phyloP scores from a whole-genome alignment of 2,329 filamentous ascomycete genomes.

The Monosporascus sp. region DNA sequence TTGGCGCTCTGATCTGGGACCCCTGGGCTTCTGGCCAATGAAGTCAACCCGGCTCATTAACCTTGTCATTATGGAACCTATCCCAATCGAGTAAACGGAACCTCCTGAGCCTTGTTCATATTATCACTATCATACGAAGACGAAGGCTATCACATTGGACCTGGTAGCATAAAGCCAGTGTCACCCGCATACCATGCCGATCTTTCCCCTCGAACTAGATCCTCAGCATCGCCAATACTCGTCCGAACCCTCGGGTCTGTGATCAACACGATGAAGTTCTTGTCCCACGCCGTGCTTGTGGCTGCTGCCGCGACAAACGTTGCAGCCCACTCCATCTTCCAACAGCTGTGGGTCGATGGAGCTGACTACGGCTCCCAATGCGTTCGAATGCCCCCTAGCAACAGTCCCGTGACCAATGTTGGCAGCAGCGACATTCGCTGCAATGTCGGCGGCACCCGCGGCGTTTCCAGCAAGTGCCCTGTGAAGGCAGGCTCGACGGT shows the following conservation, averaged over 20 bases:
- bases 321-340: conserved; percentile 45
- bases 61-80: conserved; percentile 11
- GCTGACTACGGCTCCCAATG: conserved; percentile 39
- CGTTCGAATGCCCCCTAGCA: conserved; percentile 42
- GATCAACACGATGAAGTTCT: conserved; percentile 30
- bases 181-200: conserved; percentile 9
- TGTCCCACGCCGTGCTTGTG: conserved; percentile 25
- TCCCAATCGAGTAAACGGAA: conserved; percentile 15
- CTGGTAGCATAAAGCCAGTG: conserved; percentile 13
- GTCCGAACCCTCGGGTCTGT: background rate
- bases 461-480: conserved; percentile 37
- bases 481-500: conserved; percentile 30
- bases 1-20: conserved; percentile 16
- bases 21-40: conserved; percentile 16
- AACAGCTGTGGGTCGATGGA: conserved; percentile 46
- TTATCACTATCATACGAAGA: no score
- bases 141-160: background rate
- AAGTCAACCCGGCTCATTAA: conserved; percentile 13
- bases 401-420: conserved; percentile 45
- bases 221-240: background rate
- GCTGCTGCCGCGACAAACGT: conserved; percentile 33
- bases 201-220: conserved; percentile 9
- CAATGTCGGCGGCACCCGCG: conserved; percentile 30
- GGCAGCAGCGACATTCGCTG: conserved; percentile 37
- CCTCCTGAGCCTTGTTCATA: conserved; percentile 9